phyloP scores from a whole-genome alignment of 345 rosid genomes.

The Salix koriyanagi region DNA sequence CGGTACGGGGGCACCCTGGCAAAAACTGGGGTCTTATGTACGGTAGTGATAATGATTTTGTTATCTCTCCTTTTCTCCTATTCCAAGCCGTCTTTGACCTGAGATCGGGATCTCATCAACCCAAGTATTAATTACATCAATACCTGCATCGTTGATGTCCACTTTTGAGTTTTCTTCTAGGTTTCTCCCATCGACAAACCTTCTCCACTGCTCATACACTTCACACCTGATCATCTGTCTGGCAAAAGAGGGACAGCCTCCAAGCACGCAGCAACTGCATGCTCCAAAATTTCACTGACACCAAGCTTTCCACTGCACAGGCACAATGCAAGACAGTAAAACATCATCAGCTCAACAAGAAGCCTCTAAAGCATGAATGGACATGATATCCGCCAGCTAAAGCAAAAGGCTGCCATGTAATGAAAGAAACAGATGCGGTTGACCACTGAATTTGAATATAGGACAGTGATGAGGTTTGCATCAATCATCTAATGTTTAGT shows the following conservation, averaged over 20 bases:
- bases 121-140: slow-evolving; percentile 39
- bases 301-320: slow-evolving; percentile 36
- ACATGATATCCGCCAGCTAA: background rate
- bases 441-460: background rate
- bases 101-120: slow-evolving; percentile 28
- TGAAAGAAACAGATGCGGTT: background rate
- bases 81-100: slow-evolving; percentile 19
- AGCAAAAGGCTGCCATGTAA: background rate
- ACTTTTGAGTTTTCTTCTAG: slow-evolving; percentile 22
- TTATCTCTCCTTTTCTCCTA: slow-evolving; percentile 10
- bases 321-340: background rate
- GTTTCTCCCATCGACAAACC: slow-evolving; percentile 17
- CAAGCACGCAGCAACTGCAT: slow-evolving; percentile 31
- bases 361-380: background rate
- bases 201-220: slow-evolving; percentile 32
- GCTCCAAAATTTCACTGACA: slow-evolving; percentile 34
- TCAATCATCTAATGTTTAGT: background rate
- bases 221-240: slow-evolving; percentile 26
- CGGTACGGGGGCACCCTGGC: slow-evolving; percentile 13
- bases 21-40: slow-evolving; percentile 28
- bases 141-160: slow-evolving; percentile 26
- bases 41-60: slow-evolving; percentile 2
- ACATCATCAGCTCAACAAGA: slow-evolving; percentile 5
- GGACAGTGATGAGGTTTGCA: background rate
- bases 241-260: slow-evolving; percentile 32